A percentile compares a stretch with the other conserved stretches of the same genome.
These are phyloP conservation scores for Podospora tetraspora DNA, from an alignment of 495 filamentous ascomycete species.

Conservation along the genomic window DNA sequence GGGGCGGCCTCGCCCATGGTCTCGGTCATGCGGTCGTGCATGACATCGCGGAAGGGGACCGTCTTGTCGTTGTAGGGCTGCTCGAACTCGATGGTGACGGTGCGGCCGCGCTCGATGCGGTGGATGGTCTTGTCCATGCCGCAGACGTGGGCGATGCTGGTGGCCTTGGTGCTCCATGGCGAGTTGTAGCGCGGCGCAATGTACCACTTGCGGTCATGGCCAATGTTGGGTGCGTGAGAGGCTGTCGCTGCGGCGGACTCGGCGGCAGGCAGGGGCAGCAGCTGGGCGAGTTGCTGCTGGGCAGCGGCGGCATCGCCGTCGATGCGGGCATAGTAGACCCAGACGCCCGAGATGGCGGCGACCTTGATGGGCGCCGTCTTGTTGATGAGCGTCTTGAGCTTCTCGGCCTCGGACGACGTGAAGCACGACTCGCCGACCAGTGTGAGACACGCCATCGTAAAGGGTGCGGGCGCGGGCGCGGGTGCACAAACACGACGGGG, in stretches of 20 bases:
- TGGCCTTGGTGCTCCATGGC: conserved; percentile 96
- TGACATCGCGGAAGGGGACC: conserved; percentile 58
- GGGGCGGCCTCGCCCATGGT: conserved; percentile 60
- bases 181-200: conserved; percentile 84
- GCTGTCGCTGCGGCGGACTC: background rate
- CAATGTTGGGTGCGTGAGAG: conserved; percentile 27
- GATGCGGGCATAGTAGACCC: conserved; percentile 49
- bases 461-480: background rate
- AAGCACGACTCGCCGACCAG: conserved; percentile 49
- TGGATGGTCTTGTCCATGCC: conserved; percentile 66
- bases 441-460: conserved; percentile 28
- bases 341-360: conserved; percentile 40
- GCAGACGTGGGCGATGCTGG: conserved; percentile 89
- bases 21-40: conserved; percentile 95
- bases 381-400: conserved; percentile 45
- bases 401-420: conserved; percentile 45
- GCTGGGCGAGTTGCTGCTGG: conserved; percentile 35
- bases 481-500: conserved; percentile 1
- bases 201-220: conserved; percentile 46
- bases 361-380: conserved; percentile 38
- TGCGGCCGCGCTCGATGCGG: conserved; percentile 82
- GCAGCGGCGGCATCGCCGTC: conserved; percentile 28
- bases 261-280: conserved; percentile 34
- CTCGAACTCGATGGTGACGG: conserved; percentile 59
- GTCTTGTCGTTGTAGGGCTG: conserved; percentile 42